These are phyloP conservation scores for Penicillium soppii DNA, from an alignment of 495 filamentous ascomycete species.

Conservation along the genomic window DNA sequence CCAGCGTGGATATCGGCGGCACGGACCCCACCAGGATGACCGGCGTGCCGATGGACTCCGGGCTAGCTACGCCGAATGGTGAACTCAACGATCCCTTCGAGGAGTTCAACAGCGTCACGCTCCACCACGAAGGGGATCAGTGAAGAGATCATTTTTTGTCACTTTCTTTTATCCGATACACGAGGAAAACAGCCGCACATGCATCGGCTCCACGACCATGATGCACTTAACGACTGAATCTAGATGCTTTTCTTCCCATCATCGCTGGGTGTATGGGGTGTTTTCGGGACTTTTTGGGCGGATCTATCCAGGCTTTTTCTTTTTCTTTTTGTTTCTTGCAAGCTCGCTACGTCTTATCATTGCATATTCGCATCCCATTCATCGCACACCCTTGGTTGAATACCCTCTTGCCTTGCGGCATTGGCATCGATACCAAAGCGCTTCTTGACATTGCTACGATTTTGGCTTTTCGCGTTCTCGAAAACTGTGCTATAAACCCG, in stretches of 20 bases:
- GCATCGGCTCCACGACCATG: constrained; percentile 39
- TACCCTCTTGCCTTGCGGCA: background rate
- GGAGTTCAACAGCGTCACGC: constrained; percentile 97
- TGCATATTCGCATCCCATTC: constrained; percentile 19
- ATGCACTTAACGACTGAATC: constrained; percentile 42
- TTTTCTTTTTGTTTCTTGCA: background rate
- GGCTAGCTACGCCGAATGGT: constrained; percentile 78
- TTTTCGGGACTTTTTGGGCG: constrained; percentile 18
- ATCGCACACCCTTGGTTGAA: constrained; percentile 11
- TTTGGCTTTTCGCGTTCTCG: constrained; percentile 5
- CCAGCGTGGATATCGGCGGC: constrained; percentile 86
- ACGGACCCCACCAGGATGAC: constrained; percentile 56
- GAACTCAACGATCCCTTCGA: constrained; percentile 93
- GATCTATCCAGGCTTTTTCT: constrained; percentile 17
- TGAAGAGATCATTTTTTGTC: constrained; percentile 17
- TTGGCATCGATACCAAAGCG: constrained; percentile 1
- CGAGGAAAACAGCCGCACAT: constrained; percentile 22
- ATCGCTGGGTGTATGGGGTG: constrained; percentile 30
- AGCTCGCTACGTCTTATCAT: constrained; percentile 7
- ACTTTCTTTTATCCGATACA: constrained; percentile 15
- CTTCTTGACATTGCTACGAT: constrained; percentile 1
- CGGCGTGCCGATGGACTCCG: constrained; percentile 83
- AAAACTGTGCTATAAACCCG: constrained; percentile 19
- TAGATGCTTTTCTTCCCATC: constrained; percentile 18
- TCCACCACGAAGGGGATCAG: constrained; percentile 90